A percentile compares a stretch with the other conserved stretches of the same genome.
Evolutionary conservation across 148 eudicot species (phyloP).

Genomic region (Heliamphora exappendiculata): DNA sequence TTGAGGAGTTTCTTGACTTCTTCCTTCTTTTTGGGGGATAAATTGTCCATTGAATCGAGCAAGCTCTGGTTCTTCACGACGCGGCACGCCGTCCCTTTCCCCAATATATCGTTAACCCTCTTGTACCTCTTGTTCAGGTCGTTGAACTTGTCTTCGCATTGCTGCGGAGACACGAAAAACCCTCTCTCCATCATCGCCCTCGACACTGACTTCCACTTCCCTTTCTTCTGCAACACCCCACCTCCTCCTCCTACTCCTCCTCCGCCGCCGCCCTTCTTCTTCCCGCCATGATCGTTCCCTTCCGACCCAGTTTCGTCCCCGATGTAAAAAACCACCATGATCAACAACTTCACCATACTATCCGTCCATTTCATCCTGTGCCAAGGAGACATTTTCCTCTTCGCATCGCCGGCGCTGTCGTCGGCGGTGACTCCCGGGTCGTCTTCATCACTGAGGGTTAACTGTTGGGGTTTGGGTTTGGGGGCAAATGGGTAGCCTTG

Average conservation of each 20-base stretch:
- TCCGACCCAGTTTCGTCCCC: slow-evolving; percentile 65
- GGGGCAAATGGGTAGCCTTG: slow-evolving; percentile 26
- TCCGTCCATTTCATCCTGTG: slow-evolving; percentile 99
- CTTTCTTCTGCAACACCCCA: slow-evolving; percentile 75
- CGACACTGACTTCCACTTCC: slow-evolving; percentile 96
- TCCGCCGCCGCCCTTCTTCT: slow-evolving; percentile 38
- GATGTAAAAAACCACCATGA: slow-evolving; percentile 79
- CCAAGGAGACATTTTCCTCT: slow-evolving; percentile 73
- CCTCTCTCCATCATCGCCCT: slow-evolving; percentile 91
- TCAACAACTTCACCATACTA: slow-evolving; percentile 70
- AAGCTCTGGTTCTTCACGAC: slow-evolving; percentile 82
- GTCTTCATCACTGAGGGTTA: slow-evolving; percentile 64
- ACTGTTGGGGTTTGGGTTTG: slow-evolving; percentile 33
- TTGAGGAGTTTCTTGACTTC: slow-evolving; percentile 74
- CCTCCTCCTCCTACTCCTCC: too few species aligned
- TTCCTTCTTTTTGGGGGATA: slow-evolving; percentile 62
- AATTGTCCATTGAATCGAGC: slow-evolving; percentile 68
- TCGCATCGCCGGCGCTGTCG: slow-evolving; percentile 38
- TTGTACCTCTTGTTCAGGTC: slow-evolving; percentile 90
- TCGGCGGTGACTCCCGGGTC: slow-evolving; percentile 44
- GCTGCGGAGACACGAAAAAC: slow-evolving; percentile 87
- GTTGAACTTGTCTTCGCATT: slow-evolving; percentile 93
- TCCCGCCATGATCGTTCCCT: slow-evolving; percentile 22
- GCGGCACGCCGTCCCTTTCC: slow-evolving; percentile 71
- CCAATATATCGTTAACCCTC: slow-evolving; percentile 88